A percentile compares a stretch with the other conserved stretches of the same genome.
Evolutionary conservation across 768 basidiomycete genomes (phyloP).

Genomic region (Sistotremastrum niveocremeum): DNA sequence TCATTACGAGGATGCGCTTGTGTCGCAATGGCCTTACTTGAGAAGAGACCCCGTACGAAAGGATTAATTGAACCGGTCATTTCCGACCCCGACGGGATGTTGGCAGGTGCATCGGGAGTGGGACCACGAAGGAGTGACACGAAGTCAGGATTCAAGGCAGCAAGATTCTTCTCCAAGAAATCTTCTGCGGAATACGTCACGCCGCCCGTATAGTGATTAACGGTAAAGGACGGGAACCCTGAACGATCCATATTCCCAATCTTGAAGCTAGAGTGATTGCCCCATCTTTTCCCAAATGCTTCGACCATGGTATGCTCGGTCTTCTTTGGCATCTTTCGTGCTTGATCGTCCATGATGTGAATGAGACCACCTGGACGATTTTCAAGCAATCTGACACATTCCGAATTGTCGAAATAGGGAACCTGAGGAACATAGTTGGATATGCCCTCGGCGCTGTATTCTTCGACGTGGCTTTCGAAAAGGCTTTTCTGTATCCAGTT

Average conservation of each 20-base stretch:
- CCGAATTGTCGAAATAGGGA: slow-evolving; percentile 82
- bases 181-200: slow-evolving; percentile 86
- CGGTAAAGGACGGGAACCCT: slow-evolving; percentile 76
- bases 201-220: slow-evolving; percentile 84
- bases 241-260: slow-evolving; percentile 58
- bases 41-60: slow-evolving; percentile 85
- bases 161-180: slow-evolving; percentile 81
- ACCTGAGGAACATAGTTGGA: slow-evolving; percentile 51
- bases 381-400: slow-evolving; percentile 77
- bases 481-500: slow-evolving; percentile 66
- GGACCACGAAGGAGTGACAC: slow-evolving; percentile 71
- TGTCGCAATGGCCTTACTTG: slow-evolving; percentile 78
- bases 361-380: slow-evolving; percentile 83
- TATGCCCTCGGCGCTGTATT: slow-evolving; percentile 78
- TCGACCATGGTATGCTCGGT: slow-evolving; percentile 91
- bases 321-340: slow-evolving; percentile 74
- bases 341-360: slow-evolving; percentile 97
- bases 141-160: slow-evolving; percentile 86
- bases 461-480: slow-evolving; percentile 70
- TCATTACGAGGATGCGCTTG: slow-evolving; percentile 87
- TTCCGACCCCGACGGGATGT: slow-evolving; percentile 37
- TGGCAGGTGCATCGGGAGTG: slow-evolving; percentile 14
- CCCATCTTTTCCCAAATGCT: slow-evolving; percentile 89
- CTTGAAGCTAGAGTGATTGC: slow-evolving; percentile 87
- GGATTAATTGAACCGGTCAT: slow-evolving; percentile 75